Conservation (phyloP, 139 green algal species). For the Chlorella sp. region DNA sequence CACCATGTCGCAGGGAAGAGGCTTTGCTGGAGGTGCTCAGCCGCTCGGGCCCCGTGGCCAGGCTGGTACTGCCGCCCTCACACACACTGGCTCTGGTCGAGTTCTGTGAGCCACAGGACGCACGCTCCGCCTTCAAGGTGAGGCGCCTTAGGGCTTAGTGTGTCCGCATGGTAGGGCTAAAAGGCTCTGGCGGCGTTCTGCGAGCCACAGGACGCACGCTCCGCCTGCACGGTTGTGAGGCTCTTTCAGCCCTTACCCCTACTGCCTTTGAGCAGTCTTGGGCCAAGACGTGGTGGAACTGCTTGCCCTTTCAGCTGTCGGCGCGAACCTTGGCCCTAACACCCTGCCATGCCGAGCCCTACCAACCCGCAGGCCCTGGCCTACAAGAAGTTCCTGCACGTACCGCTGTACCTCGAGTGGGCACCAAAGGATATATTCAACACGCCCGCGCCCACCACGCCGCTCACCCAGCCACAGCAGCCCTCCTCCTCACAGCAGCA, state of each 20-base stretch:
- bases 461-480: background rate
- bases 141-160: too few relatives aligned
- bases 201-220: conserved; percentile 52
- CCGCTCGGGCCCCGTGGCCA: conserved; percentile 40
- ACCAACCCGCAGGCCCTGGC: conserved; percentile 54
- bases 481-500: background rate
- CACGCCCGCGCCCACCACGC: conserved; percentile 12
- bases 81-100: conserved; percentile 87
- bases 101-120: conserved; percentile 63
- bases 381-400: conserved; percentile 92
- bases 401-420: conserved; percentile 98
- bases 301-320: too few relatives aligned
- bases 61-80: conserved; percentile 77
- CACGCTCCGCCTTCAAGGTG: conserved; percentile 35
- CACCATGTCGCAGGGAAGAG: conserved; percentile 34
- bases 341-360: background rate
- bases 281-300: too few relatives aligned
- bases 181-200: conserved; percentile 85
- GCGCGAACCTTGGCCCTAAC: too few relatives aligned
- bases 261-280: too few relatives aligned
- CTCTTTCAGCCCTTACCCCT: too few relatives aligned
- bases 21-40: conserved; percentile 68
- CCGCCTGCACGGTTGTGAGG: conserved; percentile 39
- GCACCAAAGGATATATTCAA: conserved; percentile 82
- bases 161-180: too few relatives aligned